phyloP scores from a whole-genome alignment of 148 eudicot genomes.

The Selenicereus undatus region DNA sequence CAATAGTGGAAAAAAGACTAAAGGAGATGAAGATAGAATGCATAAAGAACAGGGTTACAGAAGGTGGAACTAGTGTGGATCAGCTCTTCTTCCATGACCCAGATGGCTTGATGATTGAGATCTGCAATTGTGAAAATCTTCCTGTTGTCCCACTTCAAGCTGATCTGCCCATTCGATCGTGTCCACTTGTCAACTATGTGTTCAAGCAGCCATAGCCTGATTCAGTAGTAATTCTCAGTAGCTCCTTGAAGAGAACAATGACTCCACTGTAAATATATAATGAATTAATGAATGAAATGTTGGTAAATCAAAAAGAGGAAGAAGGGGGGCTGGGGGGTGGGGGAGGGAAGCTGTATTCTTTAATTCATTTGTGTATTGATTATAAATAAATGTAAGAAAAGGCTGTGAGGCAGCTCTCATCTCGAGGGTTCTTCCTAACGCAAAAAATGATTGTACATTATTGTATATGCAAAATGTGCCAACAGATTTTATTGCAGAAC shows the following conservation, averaged over 20 bases:
- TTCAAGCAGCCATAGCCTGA: constrained; percentile 8
- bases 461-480: background rate
- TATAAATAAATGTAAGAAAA: background rate
- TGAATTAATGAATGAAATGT: background rate
- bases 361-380: background rate
- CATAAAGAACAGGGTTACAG: constrained; percentile 34
- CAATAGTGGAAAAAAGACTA: constrained; percentile 32
- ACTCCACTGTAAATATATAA: background rate
- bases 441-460: background rate
- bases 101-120: constrained; percentile 50
- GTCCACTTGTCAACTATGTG: constrained; percentile 19
- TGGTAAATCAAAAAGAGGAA: background rate
- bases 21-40: constrained; percentile 37
- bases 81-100: constrained; percentile 64
- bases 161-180: constrained; percentile 3
- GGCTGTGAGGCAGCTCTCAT: background rate
- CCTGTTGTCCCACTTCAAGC: constrained; percentile 39
- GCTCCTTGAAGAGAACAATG: background rate
- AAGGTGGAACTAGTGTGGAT: constrained; percentile 43
- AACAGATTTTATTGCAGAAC: background rate
- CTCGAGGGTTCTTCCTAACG: background rate
- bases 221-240: background rate
- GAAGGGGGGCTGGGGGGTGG: no score
- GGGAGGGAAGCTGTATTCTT: background rate
- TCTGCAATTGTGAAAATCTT: constrained; percentile 48